phyloP scores from a whole-genome alignment of 2,329 filamentous ascomycete species.

The Xylaria sp. region DNA sequence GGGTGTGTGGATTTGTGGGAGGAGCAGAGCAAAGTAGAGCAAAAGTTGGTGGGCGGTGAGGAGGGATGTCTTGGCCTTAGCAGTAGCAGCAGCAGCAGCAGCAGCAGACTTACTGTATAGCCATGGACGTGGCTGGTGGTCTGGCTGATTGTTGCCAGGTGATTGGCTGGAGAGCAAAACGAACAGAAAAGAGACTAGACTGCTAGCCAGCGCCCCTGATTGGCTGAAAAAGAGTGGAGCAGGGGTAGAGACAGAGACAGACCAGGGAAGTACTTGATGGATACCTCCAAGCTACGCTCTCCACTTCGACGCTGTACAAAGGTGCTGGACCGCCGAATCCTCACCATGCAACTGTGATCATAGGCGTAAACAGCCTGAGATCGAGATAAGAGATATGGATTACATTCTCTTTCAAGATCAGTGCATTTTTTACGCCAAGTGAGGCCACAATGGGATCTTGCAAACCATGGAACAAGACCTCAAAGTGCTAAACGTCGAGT shows the following conservation, averaged over 20 bases:
- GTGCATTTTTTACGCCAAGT: conserved; percentile 11
- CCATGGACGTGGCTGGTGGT: not conserved
- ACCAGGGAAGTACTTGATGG: too few relatives aligned
- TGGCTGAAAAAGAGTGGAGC: not conserved
- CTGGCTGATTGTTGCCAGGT: not conserved
- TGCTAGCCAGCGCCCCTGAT: not conserved
- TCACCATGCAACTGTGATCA: not conserved
- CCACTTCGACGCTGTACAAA: too few relatives aligned
- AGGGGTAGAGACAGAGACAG: too few relatives aligned
- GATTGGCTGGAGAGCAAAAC: not conserved
- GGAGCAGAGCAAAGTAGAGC: too few relatives aligned
- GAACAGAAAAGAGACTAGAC: not conserved
- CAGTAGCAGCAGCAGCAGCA: too few relatives aligned
- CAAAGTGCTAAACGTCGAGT: too few relatives aligned
- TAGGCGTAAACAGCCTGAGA: too few relatives aligned
- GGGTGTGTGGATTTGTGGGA: not conserved
- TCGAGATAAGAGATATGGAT: conserved; percentile 4
- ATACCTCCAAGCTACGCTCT: too few relatives aligned
- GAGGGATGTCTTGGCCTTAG: too few relatives aligned
- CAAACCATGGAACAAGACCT: too few relatives aligned
- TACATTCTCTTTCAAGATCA: not conserved
- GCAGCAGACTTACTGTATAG: too few relatives aligned
- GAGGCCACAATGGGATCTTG: conserved; percentile 6
- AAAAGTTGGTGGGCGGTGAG: not conserved
- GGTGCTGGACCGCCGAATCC: not conserved